Conservation (phyloP, 805 yeast genomes). For the Metschnikowia gelsemii region DNA sequence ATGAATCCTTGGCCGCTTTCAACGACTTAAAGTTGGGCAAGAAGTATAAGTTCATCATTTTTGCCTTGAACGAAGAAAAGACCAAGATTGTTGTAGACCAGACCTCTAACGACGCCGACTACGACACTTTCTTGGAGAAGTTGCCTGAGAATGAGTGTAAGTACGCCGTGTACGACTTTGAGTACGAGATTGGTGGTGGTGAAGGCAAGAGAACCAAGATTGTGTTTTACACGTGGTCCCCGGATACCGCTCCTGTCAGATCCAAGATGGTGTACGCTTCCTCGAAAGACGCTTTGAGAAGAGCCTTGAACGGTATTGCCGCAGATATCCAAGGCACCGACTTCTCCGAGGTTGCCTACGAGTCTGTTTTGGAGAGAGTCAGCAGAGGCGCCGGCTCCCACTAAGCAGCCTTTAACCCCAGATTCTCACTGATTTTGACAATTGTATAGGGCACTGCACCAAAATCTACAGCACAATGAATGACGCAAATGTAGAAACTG, state of each 20-base stretch:
- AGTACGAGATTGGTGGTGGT: conserved; percentile 82
- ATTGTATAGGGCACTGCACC: not conserved
- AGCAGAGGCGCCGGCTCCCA: conserved; percentile 67
- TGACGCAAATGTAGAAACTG: not conserved
- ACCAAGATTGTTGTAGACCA: conserved; percentile 89
- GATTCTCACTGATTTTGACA: not conserved
- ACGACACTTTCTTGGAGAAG: conserved; percentile 82
- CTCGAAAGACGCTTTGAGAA: conserved; percentile 96
- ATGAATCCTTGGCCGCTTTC: conserved; percentile 91
- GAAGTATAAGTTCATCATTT: conserved; percentile 81
- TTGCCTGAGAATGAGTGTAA: conserved; percentile 95
- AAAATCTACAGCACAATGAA: conserved; percentile 8
- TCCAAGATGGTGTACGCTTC: conserved; percentile 97
- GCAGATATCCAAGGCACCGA: conserved; percentile 98
- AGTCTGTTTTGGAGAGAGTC: conserved; percentile 85
- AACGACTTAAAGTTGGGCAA: conserved; percentile 94
- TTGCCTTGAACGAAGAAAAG: conserved; percentile 75
- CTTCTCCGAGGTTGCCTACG: conserved; percentile 94
- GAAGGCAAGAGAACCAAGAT: conserved; percentile 91
- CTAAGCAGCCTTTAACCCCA: too few species aligned
- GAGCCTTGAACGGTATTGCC: conserved; percentile 92
- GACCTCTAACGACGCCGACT: conserved; percentile 71
- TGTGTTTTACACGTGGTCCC: conserved; percentile 85
- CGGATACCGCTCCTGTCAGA: conserved; percentile 95
- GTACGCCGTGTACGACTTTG: conserved; percentile 96